These are phyloP conservation scores for Trichosphaerium sp. DNA, from an alignment of 78 protist genomes.

Conservation along the genomic window DNA sequence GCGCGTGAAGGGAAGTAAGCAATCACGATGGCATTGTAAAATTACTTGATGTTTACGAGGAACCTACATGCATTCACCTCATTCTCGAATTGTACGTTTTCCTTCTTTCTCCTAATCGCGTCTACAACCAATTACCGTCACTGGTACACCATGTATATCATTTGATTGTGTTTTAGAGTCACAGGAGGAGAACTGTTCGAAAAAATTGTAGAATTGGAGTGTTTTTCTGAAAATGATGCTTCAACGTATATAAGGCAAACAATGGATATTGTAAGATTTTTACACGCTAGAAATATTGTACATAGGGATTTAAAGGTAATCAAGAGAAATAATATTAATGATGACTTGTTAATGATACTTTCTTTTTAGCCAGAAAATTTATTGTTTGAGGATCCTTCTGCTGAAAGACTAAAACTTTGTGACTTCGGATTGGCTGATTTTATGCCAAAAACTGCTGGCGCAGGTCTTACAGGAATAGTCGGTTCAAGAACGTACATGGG, in stretches of 20 bases:
- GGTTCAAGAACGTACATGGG: slow-evolving; percentile 34
- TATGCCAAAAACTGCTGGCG: not conserved
- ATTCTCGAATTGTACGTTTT: slow-evolving; percentile 13
- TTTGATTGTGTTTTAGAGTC: not conserved
- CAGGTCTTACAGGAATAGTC: slow-evolving; percentile 1
- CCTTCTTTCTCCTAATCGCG: too few relatives aligned
- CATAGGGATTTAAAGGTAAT: slow-evolving; percentile 67
- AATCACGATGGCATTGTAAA: slow-evolving; percentile 20
- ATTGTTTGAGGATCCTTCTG: not conserved
- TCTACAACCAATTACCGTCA: too few relatives aligned
- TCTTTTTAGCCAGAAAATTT: slow-evolving; percentile 33
- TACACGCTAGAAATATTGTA: slow-evolving; percentile 40
- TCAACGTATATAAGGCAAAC: slow-evolving; percentile 1
- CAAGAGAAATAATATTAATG: slow-evolving; percentile 7
- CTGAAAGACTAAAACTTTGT: slow-evolving; percentile 11
- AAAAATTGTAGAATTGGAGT: slow-evolving; percentile 22
- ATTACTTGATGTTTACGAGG: slow-evolving; percentile 16
- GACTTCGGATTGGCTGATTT: slow-evolving; percentile 58
- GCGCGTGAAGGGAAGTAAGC: too few relatives aligned
- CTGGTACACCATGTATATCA: too few relatives aligned
- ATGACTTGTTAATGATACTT: not conserved
- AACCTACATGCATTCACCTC: slow-evolving; percentile 7
- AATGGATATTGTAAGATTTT: slow-evolving; percentile 19
- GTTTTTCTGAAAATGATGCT: slow-evolving; percentile 33
- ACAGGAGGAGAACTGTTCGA: slow-evolving; percentile 52